Evolutionary conservation across 805 yeast species (phyloP), one percentile per base, ranked within the genome.

Genomic region (Ogataea naganishii): DNA sequence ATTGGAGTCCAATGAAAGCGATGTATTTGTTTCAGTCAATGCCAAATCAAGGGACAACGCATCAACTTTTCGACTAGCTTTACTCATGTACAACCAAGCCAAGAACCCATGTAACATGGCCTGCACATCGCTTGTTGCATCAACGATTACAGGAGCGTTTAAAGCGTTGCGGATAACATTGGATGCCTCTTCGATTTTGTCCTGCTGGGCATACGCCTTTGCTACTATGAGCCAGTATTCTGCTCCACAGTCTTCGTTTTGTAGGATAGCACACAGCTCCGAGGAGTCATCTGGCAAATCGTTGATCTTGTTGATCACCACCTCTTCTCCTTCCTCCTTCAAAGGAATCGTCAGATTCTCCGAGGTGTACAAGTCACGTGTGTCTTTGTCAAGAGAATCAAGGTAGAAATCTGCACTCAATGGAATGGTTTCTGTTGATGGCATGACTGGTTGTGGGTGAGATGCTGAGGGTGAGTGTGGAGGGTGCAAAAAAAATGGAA

Each of bases 201-300:
- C 72, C 27, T 68, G 69, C 30, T 75, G 65, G 23, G 81, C 76
- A 51, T 86, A 92, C 0, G 92, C 94, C 35, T 76, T 60, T 4
- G 94, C 88, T 38, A 88, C 75, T 14, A 80, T 69, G 13, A 84
- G 57, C 98, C 98, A 92, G 57, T 75, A 83, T 47, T 78, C 76
- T 32, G 69, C 64, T 14, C 71, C 75, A 29, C 89, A 78, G 33
- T 71, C 72, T 58, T 92, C 97, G 40, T 81, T 83, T 38, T 81
- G 80, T 38, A 92, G 62, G 38, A 89, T 69, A 17, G 73, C 70
- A 40, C 81, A 75, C 38, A 92, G 65, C 47, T 92, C 97, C 26
- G 74, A 67, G 4, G 95, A 83, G 51, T 89, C 95, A 14, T 83
- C 95, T 4, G 95, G 94, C 33, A 86, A 64, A 47, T 89, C 97